Percentiles rank a stretch among this genome's conserved stretches.
Conservation (phyloP, 352 stramenopile genomes). For the Blastocystis sp. region DNA sequence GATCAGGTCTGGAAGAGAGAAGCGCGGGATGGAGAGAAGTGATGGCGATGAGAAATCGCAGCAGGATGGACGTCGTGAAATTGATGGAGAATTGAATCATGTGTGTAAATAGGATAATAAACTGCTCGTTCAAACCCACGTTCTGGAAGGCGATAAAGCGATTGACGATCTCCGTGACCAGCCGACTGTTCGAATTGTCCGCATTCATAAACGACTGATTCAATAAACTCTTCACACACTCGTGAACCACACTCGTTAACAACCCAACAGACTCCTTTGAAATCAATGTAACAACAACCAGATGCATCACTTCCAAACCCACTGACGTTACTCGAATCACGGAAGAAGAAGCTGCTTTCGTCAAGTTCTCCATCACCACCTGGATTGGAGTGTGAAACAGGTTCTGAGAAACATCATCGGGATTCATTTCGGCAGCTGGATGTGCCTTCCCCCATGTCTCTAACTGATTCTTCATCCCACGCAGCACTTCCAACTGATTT, state of each 20-base stretch:
- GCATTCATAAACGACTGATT: background rate
- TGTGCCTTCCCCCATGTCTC: background rate
- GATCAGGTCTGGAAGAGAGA: background rate
- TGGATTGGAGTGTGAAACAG: background rate
- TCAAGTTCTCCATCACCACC: background rate
- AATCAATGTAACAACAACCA: background rate
- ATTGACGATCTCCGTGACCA: background rate
- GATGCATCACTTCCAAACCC: background rate
- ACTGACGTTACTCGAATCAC: background rate
- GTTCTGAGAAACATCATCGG: background rate
- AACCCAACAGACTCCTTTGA: background rate
- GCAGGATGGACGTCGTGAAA: background rate
- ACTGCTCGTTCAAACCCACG: background rate
- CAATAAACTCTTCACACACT: background rate
- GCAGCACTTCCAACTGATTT: slow-evolving; percentile 6
- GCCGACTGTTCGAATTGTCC: background rate
- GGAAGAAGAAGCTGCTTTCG: background rate
- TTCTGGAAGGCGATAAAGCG: background rate
- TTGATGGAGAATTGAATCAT: background rate
- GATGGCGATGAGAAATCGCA: background rate
- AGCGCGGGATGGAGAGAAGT: background rate
- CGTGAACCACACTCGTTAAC: background rate
- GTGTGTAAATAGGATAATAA: background rate
- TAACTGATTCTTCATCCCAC: background rate
- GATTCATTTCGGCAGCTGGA: background rate